Evolutionary conservation across 169 alveolate species (phyloP).

Genomic region (Ichthyophthirius multifiliis): DNA sequence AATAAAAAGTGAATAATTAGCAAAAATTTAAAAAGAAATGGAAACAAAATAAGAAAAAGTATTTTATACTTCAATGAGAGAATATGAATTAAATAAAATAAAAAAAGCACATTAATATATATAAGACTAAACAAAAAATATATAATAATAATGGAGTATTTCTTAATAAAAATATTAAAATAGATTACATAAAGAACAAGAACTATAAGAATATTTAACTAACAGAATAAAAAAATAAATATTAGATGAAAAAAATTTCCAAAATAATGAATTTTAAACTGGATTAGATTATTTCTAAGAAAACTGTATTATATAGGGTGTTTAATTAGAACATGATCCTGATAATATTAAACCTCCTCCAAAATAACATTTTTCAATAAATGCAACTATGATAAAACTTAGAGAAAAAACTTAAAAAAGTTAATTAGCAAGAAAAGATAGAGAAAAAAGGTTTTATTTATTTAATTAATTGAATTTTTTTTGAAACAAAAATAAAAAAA

Average conservation of each 20-base stretch:
- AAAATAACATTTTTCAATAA: background rate
- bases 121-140: background rate
- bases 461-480: background rate
- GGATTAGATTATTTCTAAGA: background rate
- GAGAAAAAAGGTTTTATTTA: background rate
- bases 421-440: background rate
- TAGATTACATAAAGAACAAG: background rate
- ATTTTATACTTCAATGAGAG: background rate
- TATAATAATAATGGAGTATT: background rate
- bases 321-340: background rate
- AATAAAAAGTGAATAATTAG: background rate
- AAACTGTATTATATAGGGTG: background rate
- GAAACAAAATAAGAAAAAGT: background rate
- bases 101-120: background rate
- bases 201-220: background rate
- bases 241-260: background rate
- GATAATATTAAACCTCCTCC: constrained; percentile 6
- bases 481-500: background rate
- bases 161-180: background rate
- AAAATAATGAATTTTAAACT: background rate
- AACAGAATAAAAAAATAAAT: background rate
- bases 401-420: background rate
- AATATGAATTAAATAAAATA: background rate
- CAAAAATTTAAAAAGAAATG: background rate
- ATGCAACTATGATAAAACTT: background rate